phyloP scores from a whole-genome alignment of 768 basidiomycete species.

The Dioszegia hungarica region DNA sequence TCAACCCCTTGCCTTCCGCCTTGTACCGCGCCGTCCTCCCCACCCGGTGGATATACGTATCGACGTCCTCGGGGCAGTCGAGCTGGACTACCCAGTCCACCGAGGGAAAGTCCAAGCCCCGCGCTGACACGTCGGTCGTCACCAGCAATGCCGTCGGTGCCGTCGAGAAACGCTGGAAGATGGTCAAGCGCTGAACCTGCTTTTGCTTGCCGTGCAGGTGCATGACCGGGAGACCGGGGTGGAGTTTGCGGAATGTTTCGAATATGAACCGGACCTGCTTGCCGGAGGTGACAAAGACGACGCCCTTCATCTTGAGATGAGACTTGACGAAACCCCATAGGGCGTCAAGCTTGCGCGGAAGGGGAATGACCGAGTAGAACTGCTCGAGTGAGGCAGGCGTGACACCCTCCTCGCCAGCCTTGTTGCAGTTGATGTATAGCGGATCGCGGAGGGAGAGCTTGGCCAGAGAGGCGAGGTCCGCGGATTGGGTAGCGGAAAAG shows the following conservation, averaged over 20 bases:
- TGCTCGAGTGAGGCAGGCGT: conserved; percentile 97
- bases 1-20: conserved; percentile 75
- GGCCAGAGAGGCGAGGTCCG: conserved; percentile 72
- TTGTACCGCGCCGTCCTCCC: conserved; percentile 98
- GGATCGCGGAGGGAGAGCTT: conserved; percentile 61
- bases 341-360: conserved; percentile 73
- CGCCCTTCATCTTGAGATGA: conserved; percentile 81
- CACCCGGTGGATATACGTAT: conserved; percentile 97
- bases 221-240: conserved; percentile 81
- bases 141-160: conserved; percentile 94
- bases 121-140: conserved; percentile 96
- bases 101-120: conserved; percentile 98
- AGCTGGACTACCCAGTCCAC: conserved; percentile 98
- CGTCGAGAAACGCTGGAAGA: conserved; percentile 88
- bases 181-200: conserved; percentile 94
- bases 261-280: conserved; percentile 73
- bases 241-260: conserved; percentile 98
- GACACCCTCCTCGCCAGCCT: conserved; percentile 95
- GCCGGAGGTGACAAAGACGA: conserved; percentile 90
- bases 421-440: conserved; percentile 90
- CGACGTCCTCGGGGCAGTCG: conserved; percentile 94
- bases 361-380: conserved; percentile 91
- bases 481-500: conserved; percentile 99
- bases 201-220: conserved; percentile 98
- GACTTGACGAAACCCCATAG: conserved; percentile 93